phyloP scores from a whole-genome alignment of 495 filamentous ascomycete genomes.

The Talaromyces adpressus region DNA sequence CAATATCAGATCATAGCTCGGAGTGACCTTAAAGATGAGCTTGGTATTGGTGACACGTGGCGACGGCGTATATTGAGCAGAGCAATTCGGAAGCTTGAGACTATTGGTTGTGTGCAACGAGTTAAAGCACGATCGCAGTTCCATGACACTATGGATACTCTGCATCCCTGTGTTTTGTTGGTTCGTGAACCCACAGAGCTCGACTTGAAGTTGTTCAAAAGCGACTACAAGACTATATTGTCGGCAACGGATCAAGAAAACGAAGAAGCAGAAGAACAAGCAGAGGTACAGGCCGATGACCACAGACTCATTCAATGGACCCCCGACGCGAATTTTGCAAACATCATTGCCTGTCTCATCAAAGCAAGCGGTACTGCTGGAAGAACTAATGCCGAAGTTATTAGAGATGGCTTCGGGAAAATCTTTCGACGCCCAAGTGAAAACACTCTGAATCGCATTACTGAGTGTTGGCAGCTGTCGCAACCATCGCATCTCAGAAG shows the following conservation, averaged over 20 bases:
- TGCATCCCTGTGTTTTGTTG: slow-evolving; percentile 60
- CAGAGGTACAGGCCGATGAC: slow-evolving; percentile 31
- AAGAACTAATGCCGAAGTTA: slow-evolving; percentile 42
- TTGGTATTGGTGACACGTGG: slow-evolving; percentile 53
- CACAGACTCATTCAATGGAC: slow-evolving; percentile 37
- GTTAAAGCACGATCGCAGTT: slow-evolving; percentile 54
- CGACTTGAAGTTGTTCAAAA: slow-evolving; percentile 55
- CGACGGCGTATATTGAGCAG: slow-evolving; percentile 64
- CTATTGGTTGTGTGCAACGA: slow-evolving; percentile 60
- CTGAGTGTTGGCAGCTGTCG: slow-evolving; percentile 51
- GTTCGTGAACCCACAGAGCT: slow-evolving; percentile 61
- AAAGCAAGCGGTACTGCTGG: slow-evolving; percentile 43
- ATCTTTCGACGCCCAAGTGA: slow-evolving; percentile 56
- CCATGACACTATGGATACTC: slow-evolving; percentile 18
- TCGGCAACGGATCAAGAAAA: slow-evolving; percentile 26
- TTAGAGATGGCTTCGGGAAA: slow-evolving; percentile 33
- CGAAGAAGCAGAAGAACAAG: slow-evolving; percentile 25
- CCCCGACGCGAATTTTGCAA: slow-evolving; percentile 42
- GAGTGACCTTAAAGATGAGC: slow-evolving; percentile 54
- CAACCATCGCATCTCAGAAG: slow-evolving; percentile 59
- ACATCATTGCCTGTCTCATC: slow-evolving; percentile 48
- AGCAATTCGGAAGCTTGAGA: slow-evolving; percentile 59
- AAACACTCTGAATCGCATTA: slow-evolving; percentile 44
- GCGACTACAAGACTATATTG: slow-evolving; percentile 21
- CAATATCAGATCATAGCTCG: slow-evolving; percentile 41